Base-by-base conservation (phyloP, 441 rosid genomes). In the Viola pubescens region DNA sequence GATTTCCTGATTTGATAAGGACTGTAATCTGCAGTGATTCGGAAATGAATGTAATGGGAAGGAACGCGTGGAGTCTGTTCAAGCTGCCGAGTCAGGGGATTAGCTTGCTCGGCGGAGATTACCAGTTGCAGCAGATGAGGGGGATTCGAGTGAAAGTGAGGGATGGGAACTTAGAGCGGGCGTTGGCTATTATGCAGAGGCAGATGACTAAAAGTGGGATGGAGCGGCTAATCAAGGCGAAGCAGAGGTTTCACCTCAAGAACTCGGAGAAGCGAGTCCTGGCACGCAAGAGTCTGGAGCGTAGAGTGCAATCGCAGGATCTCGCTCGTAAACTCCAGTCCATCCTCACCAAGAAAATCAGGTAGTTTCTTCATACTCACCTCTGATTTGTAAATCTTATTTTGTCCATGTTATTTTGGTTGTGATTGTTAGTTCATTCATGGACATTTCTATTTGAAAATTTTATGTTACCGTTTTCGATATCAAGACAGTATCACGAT, bases 191-290 rank as follows among this genome's bases (percentile, higher is more conserved):
- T 2, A 61, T 92, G 91, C 91, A 85, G 81, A 79, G 82, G 69
- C 73, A 74, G 81, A 91, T 91, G 97, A 77, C 69, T 19, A 72
- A 87, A 6, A 87, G 97, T 62, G 98, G 97, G 63, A 82, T 89
- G 52, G 98, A 91, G 63, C 70, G 98, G 71, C 66, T 89, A 60
- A 83, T 91, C 39, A 91, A 82, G 81, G 67, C 66, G 6, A 64
- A 74, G 48, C 87, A 80, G 79, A 75, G 71, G 12, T 82, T 67
- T 54, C 97, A 91, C 75, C 48, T 89, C 46, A 89, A 89, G 82
- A 89, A 89, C 67, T 87, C 94, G 7, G 95, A 91, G 90, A 89
- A 85, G 78, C 85, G 91, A 40, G 81, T 91, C 52, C 63, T 89
- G 54, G 97, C 95, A 4, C 80, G 84, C 43, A 89, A 89, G 78